These are phyloP conservation scores for Astrothelium subdiscretum DNA, from an alignment of 495 filamentous ascomycete species.

Conservation along the genomic window DNA sequence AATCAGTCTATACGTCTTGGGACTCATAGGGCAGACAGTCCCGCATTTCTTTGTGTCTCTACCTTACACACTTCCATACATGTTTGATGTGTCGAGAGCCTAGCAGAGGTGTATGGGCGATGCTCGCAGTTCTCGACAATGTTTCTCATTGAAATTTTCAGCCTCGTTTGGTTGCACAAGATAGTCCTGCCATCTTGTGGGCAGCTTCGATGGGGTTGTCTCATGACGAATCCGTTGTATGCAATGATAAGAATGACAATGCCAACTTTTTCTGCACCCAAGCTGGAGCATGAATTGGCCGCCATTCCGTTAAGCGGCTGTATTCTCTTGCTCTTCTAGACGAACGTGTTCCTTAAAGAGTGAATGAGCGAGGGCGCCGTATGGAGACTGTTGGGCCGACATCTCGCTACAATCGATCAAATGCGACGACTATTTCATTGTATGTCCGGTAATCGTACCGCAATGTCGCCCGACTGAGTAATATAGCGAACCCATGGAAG, in stretches of 20 bases:
- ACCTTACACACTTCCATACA: too few relatives aligned
- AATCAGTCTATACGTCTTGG: not conserved
- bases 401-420: not conserved
- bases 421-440: constrained; percentile 4
- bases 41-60: too few relatives aligned
- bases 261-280: not conserved
- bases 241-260: not conserved
- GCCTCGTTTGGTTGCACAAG: not conserved
- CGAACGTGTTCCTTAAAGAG: not conserved
- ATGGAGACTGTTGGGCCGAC: not conserved
- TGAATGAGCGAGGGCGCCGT: not conserved
- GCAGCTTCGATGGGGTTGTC: not conserved
- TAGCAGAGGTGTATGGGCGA: too few relatives aligned
- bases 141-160: not conserved
- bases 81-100: too few relatives aligned
- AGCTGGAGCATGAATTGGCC: not conserved
- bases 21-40: too few relatives aligned
- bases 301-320: not conserved
- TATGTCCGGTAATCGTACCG: constrained; percentile 80
- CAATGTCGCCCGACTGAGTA: constrained; percentile 91
- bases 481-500: constrained; percentile 98
- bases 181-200: not conserved
- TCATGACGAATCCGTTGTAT: not conserved
- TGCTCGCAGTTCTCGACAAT: not conserved
- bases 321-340: not conserved